Evolutionary conservation across 805 yeast species (phyloP).

Genomic region (Candida arabinofermentans): DNA sequence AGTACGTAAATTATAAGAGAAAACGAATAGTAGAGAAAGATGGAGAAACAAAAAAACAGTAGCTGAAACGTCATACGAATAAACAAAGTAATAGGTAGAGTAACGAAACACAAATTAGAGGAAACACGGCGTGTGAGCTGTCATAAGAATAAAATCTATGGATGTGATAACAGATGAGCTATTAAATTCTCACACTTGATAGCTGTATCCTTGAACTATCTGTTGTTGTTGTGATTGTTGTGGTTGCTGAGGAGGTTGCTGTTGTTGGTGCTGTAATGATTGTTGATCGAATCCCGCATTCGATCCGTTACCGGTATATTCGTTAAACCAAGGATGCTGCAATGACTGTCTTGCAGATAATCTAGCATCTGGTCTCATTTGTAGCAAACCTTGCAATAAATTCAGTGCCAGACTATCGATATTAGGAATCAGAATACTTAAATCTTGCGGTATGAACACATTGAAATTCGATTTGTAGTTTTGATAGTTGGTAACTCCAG

Average conservation of each 20-base stretch:
- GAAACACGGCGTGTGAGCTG: no score
- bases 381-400: conserved; percentile 53
- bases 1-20: no score
- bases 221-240: conserved; percentile 11
- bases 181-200: conserved; percentile 1
- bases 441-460: conserved; percentile 83
- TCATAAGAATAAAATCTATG: no score
- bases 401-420: conserved; percentile 69
- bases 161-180: no score
- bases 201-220: conserved; percentile 5
- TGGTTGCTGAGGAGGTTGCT: no score
- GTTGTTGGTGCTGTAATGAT: conserved; percentile 8
- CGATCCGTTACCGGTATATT: conserved; percentile 40
- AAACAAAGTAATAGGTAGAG: no score
- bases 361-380: conserved; percentile 60
- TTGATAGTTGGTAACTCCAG: conserved; percentile 87
- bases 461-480: conserved; percentile 84
- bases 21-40: no score
- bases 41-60: no score
- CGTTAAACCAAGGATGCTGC: conserved; percentile 80
- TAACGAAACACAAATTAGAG: no score
- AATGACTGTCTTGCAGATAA: conserved; percentile 58
- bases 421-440: conserved; percentile 62
- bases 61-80: no score
- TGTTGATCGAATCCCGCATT: conserved; percentile 7